Evolutionary conservation across 2,329 filamentous ascomycete genomes (phyloP), one percentile per base, ranked within the genome.

Genomic region (Fusarium luffae): DNA sequence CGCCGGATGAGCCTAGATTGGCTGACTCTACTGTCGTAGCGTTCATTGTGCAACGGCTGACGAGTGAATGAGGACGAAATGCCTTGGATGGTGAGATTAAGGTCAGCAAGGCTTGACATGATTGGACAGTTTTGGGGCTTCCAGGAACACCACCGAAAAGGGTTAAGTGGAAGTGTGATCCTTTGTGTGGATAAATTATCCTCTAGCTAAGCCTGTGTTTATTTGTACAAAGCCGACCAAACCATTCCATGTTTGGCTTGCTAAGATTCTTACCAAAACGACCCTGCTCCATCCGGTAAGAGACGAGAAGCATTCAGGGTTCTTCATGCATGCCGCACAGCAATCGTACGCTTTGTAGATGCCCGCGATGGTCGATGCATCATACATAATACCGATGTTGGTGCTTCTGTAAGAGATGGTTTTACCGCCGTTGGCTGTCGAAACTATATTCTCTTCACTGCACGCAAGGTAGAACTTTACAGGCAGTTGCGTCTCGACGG

Each of bases 21-120:
- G 44, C 40, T 21, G 44, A 9, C 7, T 14, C 23, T 9, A n/a
- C 19, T 11, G 23, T 41, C 18, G 44, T 59, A 19, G 28, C 7
- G 16, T 67, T 63, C 66, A 69, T 69, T 46, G 41, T 42, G 34
- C 1, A 16, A 40, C 21, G n/a, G 10, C 10, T 19, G 19, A 54
- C 9, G 21, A 16, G n/a, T 18, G n/a, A 11, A 28, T n/a, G n/a
- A n/a, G n/a, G n/a, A n/a, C n/a, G n/a, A n/a, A 5, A 10, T n/a
- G 40, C 2, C 13, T 27, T 16, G 11, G 23, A 21, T n/a, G 18
- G 10, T 32, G 32, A 27, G 8, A 28, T 37, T 40, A 14, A 28
- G 10, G 30, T 46, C 23, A 19, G 61, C 12, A 37, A 18, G 8
- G 11, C 3, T 8, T 1, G 13, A 11, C 16, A 2, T 58, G 40